Evolutionary conservation across 176 grass and related monocot genomes (phyloP).

Genomic region (Oryza australiensis): DNA sequence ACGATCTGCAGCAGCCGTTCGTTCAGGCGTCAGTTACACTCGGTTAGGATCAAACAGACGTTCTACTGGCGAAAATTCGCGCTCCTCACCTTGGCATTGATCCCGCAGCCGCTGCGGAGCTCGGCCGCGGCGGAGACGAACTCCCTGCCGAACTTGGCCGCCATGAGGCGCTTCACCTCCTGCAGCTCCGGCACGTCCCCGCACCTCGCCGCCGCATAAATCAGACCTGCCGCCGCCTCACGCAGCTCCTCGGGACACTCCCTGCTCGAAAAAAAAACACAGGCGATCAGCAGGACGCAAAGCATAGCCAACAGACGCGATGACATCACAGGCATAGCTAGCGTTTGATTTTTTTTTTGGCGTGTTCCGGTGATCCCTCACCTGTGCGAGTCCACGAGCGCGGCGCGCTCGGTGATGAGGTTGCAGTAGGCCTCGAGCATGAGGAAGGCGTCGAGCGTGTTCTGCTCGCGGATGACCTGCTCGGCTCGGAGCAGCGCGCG

Average conservation of each 20-base stretch:
- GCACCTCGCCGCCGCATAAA: slow-evolving; percentile 67
- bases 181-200: slow-evolving; percentile 82
- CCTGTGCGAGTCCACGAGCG: slow-evolving; percentile 54
- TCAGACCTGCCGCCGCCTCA: slow-evolving; percentile 69
- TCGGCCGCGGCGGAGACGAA: slow-evolving; percentile 55
- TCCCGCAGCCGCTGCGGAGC: slow-evolving; percentile 57
- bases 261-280: neutral
- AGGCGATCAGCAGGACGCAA: neutral
- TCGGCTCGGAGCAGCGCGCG: slow-evolving; percentile 81
- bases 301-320: neutral
- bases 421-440: slow-evolving; percentile 68
- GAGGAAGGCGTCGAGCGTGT: slow-evolving; percentile 60
- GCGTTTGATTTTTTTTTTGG: neutral
- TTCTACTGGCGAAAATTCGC: too few relatives aligned
- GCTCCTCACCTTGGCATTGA: slow-evolving; percentile 59
- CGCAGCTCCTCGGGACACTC: slow-evolving; percentile 86
- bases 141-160: slow-evolving; percentile 62
- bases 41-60: neutral
- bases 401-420: slow-evolving; percentile 53
- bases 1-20: slow-evolving; percentile 53
- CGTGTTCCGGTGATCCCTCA: neutral
- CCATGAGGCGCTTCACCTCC: slow-evolving; percentile 52
- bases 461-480: slow-evolving; percentile 77
- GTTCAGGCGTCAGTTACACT: neutral
- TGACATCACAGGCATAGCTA: neutral